Evolutionary conservation across 1,284 basidiomycete genomes (phyloP).

Genomic region (Tylopilus sp.): DNA sequence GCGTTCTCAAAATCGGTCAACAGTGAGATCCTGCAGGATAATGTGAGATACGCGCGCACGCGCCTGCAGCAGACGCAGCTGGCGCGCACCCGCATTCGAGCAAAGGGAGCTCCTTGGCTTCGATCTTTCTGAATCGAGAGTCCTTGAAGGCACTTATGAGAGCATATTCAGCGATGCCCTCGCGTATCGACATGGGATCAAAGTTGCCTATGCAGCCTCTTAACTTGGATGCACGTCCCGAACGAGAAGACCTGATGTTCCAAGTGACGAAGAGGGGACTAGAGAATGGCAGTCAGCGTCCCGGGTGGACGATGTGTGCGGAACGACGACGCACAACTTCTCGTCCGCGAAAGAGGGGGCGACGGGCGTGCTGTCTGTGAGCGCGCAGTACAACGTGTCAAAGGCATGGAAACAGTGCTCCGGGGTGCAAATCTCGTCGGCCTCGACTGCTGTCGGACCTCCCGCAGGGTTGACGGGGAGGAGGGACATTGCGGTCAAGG

Average conservation of each 20-base stretch:
- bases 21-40: conserved; percentile 66
- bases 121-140: conserved; percentile 70
- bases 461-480: conserved; percentile 45
- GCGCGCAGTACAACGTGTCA: conserved; percentile 72
- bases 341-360: conserved; percentile 62
- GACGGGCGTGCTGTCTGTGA: conserved; percentile 55
- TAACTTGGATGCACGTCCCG: conserved; percentile 62
- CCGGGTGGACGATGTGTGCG: neutral
- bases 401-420: conserved; percentile 81
- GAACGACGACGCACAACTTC: conserved; percentile 58
- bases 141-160: conserved; percentile 81
- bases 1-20: conserved; percentile 92
- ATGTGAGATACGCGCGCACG: neutral
- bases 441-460: conserved; percentile 33
- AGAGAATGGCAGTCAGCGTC: conserved; percentile 4
- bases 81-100: conserved; percentile 81
- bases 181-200: conserved; percentile 69
- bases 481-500: conserved; percentile 46
- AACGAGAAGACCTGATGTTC: conserved; percentile 70
- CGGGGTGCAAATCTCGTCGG: conserved; percentile 53
- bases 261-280: conserved; percentile 98
- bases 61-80: neutral
- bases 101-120: conserved; percentile 69
- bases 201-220: conserved; percentile 97
- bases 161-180: conserved; percentile 88